Evolutionary conservation across 257 asterid species (phyloP).

Genomic region (Nicotiana obtusifolia): DNA sequence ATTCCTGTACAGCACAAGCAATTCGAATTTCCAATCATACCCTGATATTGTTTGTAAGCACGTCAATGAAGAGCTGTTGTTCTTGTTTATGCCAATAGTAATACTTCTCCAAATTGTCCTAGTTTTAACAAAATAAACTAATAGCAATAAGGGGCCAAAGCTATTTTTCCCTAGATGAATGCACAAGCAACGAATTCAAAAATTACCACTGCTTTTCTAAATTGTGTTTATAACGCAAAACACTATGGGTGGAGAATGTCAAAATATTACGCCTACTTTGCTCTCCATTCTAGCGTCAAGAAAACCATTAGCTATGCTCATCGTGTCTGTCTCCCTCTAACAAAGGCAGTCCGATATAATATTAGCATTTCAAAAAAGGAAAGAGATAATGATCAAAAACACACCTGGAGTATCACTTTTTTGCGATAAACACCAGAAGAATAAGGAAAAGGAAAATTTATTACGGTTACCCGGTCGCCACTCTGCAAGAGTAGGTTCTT

Average conservation of each 20-base stretch:
- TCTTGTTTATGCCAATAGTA: background rate
- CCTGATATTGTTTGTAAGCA: background rate
- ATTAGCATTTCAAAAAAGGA: too few species aligned
- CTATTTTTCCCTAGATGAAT: too few species aligned
- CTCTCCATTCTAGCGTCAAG: background rate
- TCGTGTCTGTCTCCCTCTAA: background rate
- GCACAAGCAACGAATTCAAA: too few species aligned
- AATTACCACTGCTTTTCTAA: too few species aligned
- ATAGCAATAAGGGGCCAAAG: too few species aligned
- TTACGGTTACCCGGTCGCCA: constrained; percentile 81
- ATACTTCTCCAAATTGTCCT: too few species aligned
- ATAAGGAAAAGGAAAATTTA: background rate
- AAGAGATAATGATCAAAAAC: too few species aligned
- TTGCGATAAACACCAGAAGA: background rate
- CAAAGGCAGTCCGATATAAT: background rate
- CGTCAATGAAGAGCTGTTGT: background rate
- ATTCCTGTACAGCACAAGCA: background rate
- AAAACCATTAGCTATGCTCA: background rate
- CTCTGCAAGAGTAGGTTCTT: constrained; percentile 89
- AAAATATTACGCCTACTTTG: background rate
- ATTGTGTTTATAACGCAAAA: background rate
- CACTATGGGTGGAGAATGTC: background rate
- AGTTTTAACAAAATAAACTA: too few species aligned
- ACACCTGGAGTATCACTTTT: too few species aligned
- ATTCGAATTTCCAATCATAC: background rate